A percentile compares a stretch with the other conserved stretches of the same genome.
Conservation (phyloP, 371 early-diverging fungal genomes). For the Zancudomyces culisetae region DNA sequence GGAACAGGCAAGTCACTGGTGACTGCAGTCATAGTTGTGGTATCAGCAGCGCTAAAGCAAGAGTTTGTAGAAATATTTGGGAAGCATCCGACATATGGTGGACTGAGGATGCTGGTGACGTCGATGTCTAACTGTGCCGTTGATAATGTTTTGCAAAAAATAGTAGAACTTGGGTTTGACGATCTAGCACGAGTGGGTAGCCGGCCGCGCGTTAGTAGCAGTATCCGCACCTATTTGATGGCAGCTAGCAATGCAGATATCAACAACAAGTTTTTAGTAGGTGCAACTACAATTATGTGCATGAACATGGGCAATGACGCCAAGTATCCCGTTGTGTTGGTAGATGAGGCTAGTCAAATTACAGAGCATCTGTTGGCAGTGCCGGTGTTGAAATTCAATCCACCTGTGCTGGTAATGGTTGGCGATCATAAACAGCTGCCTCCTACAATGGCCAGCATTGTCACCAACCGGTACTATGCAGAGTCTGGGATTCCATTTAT, state of each 20-base stretch:
- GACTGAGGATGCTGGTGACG: conserved; percentile 26
- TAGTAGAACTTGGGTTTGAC: conserved; percentile 49
- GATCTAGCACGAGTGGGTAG: conserved; percentile 74
- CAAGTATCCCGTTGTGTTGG: conserved; percentile 46
- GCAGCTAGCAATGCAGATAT: conserved; percentile 29
- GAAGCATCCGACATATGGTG: conserved; percentile 14
- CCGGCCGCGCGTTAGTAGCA: conserved; percentile 54
- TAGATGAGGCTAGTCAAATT: conserved; percentile 78
- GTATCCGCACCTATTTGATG: conserved; percentile 42
- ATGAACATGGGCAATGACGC: conserved; percentile 37
- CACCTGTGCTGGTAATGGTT: conserved; percentile 50
- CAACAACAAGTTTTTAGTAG: conserved; percentile 46
- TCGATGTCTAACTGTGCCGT: conserved; percentile 79
- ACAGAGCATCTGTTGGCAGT: conserved; percentile 77
- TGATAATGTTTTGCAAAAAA: conserved; percentile 49
- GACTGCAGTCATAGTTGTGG: conserved; percentile 54
- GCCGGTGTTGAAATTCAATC: conserved; percentile 44
- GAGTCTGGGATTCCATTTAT: background rate
- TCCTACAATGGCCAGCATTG: conserved; percentile 50
- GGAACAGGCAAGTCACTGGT: conserved; percentile 43
- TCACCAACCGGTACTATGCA: no score
- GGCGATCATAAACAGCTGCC: conserved; percentile 89
- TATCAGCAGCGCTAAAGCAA: conserved; percentile 33
- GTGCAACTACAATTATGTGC: conserved; percentile 64
- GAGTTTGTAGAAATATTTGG: conserved; percentile 21